phyloP scores from a whole-genome alignment of 2,329 filamentous ascomycete species.

The Volutella citrinella region DNA sequence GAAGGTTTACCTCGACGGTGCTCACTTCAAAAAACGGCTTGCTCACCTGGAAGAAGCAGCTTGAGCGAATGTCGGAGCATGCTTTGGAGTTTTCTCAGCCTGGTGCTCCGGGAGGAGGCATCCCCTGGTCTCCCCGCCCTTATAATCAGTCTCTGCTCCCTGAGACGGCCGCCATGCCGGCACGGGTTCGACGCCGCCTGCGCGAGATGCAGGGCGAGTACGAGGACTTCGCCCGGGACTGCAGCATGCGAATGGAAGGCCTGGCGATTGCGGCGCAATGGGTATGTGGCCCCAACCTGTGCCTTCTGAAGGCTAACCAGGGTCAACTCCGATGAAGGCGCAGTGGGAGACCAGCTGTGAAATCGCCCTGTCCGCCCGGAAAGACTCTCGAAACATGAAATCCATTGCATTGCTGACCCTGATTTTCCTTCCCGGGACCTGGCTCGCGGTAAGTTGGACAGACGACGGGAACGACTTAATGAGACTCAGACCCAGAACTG shows the following conservation, averaged over 20 bases:
- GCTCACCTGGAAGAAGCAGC: too few relatives aligned
- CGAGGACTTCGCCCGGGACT: slow-evolving; percentile 8
- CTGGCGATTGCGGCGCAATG: slow-evolving; percentile 9
- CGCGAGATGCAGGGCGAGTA: slow-evolving; percentile 6
- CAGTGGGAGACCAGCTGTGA: slow-evolving; percentile 7
- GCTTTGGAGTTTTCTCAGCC: too few relatives aligned
- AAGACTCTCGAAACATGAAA: slow-evolving; percentile 6
- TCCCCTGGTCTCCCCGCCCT: too few relatives aligned
- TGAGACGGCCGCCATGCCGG: background rate
- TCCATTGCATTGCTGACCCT: slow-evolving; percentile 8
- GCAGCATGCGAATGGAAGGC: slow-evolving; percentile 6
- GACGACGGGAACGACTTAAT: background rate
- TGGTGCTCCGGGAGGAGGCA: too few relatives aligned
- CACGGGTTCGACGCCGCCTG: background rate
- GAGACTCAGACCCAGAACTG: background rate
- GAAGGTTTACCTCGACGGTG: too few relatives aligned
- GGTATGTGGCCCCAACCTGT: too few relatives aligned
- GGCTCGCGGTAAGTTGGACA: slow-evolving; percentile 6
- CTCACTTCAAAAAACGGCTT: too few relatives aligned
- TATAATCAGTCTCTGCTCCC: too few relatives aligned
- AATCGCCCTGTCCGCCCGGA: slow-evolving; percentile 5
- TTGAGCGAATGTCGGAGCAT: too few relatives aligned
- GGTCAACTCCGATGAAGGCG: background rate
- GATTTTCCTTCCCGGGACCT: slow-evolving; percentile 11
- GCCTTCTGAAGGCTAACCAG: too few relatives aligned